Evolutionary conservation across 768 basidiomycete genomes (phyloP), one percentile per base, ranked within the genome.

Genomic region (Boletus rubescentipes): DNA sequence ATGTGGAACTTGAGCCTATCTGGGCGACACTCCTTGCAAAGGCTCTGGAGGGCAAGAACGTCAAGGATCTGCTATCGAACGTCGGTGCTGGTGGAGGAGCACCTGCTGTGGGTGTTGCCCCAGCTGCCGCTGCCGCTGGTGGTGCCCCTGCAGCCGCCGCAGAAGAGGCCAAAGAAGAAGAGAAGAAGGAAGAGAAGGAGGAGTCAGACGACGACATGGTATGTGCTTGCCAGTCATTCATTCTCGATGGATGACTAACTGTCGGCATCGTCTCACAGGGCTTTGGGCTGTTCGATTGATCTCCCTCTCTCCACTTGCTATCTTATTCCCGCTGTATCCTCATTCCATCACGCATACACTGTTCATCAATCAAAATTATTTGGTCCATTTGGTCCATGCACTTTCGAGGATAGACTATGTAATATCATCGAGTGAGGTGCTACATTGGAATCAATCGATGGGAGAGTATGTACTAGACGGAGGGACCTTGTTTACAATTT

Each of bases 21-120:
- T 98, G 97, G 97, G 94, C 94, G 54, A 75, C 88, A 14, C 89
- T 99, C 66, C 91, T 99, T 69, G 91, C 96, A 58, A 98, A 97
- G 75, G 96, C 97, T 34, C 86, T 99, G 49, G 94, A 96, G 76
- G 96, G 95, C 67, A 97, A 96, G 83, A 85, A 98, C 78, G 84
- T 99, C 67, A 98, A 93, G 77, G 93, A 95, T 41, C 81, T 98
- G 49, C 83, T 99, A 61, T 89, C 90, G 58, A 96, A 93, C 79
- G 93, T 99, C 59, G 95, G 96, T 59, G 79, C 91, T 51, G 93
- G 95, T 57, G 94, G 92, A 58, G 93, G 86, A 58, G 91, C 86
- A 63, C 87, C 92, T 45, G 89, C 86, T 50, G 84, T 83, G 50
- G 79, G 74, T 47, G 80, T 66, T 57, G 81, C 73, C 46, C 73